Percentiles rank a stretch among this genome's conserved stretches.
Evolutionary conservation across 257 asterid species (phyloP).

Genomic region (Lycium barbarum): DNA sequence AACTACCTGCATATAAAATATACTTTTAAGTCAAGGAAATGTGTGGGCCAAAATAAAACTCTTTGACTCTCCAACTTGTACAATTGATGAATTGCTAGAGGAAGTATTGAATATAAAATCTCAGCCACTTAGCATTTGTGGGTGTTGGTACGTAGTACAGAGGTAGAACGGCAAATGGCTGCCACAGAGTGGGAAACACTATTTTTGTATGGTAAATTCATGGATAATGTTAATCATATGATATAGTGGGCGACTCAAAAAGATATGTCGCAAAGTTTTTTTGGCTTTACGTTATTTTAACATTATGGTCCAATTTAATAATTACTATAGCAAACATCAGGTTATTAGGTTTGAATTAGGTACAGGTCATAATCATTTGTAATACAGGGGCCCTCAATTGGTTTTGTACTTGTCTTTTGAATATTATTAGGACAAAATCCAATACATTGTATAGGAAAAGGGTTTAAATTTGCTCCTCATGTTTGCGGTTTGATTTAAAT

Average conservation of each 20-base stretch:
- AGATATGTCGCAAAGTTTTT: not conserved
- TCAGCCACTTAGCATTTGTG: too few relatives aligned
- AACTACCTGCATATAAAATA: too few relatives aligned
- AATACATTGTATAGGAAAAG: too few relatives aligned
- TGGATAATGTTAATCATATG: not conserved
- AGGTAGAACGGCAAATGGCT: not conserved
- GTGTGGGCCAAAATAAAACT: not conserved
- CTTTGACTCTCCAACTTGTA: not conserved
- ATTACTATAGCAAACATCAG: not conserved
- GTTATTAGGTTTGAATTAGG: constrained; percentile 17
- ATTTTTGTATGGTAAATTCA: not conserved
- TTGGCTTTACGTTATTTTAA: not conserved
- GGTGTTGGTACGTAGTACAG: not conserved
- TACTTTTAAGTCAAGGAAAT: not conserved
- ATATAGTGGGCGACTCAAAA: not conserved
- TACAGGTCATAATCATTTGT: not conserved
- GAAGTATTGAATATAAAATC: not conserved
- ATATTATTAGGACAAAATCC: too few relatives aligned
- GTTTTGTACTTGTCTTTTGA: not conserved
- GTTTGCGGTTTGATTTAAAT: too few relatives aligned
- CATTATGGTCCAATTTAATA: not conserved
- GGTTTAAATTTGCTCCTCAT: too few relatives aligned
- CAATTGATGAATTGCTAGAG: too few relatives aligned
- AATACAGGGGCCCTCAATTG: not conserved
- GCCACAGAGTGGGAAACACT: not conserved